Percentiles rank a stretch among this genome's conserved stretches.
Evolutionary conservation across 2,329 filamentous ascomycete species (phyloP).

Genomic region (Septoria petroselini): DNA sequence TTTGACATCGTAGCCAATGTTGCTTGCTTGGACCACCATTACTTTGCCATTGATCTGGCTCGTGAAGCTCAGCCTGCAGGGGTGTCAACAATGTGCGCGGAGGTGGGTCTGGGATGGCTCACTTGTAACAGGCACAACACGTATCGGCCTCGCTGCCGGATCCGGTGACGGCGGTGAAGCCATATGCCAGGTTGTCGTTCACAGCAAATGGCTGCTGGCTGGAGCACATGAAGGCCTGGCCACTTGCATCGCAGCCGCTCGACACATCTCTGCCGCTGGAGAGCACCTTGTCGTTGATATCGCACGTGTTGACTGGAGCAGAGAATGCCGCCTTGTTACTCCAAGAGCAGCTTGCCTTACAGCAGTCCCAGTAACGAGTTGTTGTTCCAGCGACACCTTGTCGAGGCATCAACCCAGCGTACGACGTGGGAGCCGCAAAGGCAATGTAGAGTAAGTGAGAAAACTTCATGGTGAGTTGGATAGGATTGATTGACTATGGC

Average conservation of each 20-base stretch:
- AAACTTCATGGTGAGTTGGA: not conserved
- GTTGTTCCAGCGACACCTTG: not conserved
- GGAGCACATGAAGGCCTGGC: not conserved
- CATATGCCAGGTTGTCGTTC: not conserved
- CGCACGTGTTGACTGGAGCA: not conserved
- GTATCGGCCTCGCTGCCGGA: not conserved
- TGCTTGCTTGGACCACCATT: conserved; percentile 63
- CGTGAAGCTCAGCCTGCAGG: conserved; percentile 54
- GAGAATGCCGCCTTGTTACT: not conserved
- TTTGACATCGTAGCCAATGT: conserved; percentile 58
- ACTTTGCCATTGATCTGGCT: conserved; percentile 57
- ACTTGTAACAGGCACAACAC: conserved; percentile 2
- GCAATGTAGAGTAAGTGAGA: not conserved
- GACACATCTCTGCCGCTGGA: not conserved
- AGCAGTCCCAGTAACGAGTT: not conserved
- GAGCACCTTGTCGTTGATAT: conserved; percentile 1
- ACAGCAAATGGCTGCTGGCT: not conserved
- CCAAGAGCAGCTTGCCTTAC: not conserved
- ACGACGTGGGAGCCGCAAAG: not conserved
- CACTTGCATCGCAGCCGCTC: not conserved
- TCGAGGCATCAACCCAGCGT: not conserved
- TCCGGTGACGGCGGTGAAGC: not conserved
- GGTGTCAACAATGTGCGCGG: not conserved
- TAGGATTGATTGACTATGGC: too few relatives aligned
- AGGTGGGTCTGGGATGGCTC: not conserved